Evolutionary conservation across 2,329 filamentous ascomycete species (phyloP).

Genomic region (Ophiocordyceps camponoti-floridani): DNA sequence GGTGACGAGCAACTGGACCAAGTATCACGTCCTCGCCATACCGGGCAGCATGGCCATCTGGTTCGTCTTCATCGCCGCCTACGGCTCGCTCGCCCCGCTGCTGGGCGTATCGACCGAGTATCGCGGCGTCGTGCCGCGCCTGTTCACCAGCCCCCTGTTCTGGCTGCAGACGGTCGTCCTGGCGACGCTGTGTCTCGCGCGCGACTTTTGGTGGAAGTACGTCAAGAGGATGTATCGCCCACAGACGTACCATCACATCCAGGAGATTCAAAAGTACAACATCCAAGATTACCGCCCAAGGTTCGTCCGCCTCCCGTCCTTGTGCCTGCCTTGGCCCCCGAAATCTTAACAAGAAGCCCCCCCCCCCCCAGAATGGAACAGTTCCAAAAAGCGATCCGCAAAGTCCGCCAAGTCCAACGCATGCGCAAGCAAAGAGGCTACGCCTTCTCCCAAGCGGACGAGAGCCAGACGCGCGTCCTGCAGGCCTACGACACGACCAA

Average conservation of each 20-base stretch:
- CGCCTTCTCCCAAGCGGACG: conserved; percentile 93
- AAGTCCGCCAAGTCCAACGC: conserved; percentile 92
- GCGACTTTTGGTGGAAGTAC: conserved; percentile 96
- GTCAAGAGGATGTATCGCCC: conserved; percentile 93
- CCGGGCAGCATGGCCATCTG: conserved; percentile 84
- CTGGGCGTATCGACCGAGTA: conserved; percentile 71
- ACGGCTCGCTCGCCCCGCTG: conserved; percentile 72
- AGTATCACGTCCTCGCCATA: conserved; percentile 90
- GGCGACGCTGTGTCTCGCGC: conserved; percentile 62
- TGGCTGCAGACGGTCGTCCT: conserved; percentile 79
- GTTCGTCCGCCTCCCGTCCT: no score
- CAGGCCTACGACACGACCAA: conserved; percentile 97
- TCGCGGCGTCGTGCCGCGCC: conserved; percentile 59
- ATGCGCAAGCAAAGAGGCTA: conserved; percentile 99
- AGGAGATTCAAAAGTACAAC: conserved; percentile 99
- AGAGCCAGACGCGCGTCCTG: conserved; percentile 83
- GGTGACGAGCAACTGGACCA: conserved; percentile 96
- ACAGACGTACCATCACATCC: conserved; percentile 91
- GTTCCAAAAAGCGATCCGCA: conserved; percentile 98
- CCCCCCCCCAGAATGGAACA: conserved; percentile 87
- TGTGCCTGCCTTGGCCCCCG: no score
- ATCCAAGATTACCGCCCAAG: conserved; percentile 96
- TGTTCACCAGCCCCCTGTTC: conserved; percentile 72
- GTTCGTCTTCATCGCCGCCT: conserved; percentile 77
- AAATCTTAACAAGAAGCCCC: no score